Base-by-base conservation (phyloP, 768 basidiomycete genomes). In the Termitomyces sp. region DNA sequence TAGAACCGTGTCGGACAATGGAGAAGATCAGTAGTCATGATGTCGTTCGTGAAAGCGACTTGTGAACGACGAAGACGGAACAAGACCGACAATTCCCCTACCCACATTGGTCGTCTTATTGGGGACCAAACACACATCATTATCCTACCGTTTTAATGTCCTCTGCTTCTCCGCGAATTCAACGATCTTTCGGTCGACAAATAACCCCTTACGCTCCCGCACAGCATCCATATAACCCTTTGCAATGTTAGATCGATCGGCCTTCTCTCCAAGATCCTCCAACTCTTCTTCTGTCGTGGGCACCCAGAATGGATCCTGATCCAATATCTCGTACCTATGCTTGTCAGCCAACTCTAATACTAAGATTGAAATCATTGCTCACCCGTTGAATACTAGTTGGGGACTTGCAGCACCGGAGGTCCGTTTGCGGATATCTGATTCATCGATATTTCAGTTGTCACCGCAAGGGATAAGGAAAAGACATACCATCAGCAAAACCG, bases 331-430 rank as follows among this genome's bases (percentile, higher is more conserved):
- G 70, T 94, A 99, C 41, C 92, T 92, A 60, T 53, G 28, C 45
- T 55, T 68, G 26, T 37, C 55, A 54, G 47, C 38, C 1, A 9
- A 31, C 10, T 28, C 30, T 37, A 3, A 28, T 40, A 14, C 5
- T 15, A 12, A 48, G 11, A 55, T 28, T 11, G 5, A 2, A 28
- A 31, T 26, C 56, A 19, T 46, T 19, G 19, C 87, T 59, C 69
- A 91, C 86, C 96, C 97, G 71, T 86, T 90, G 74, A 99, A 99
- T 60, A 99, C 91, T 21, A 99, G 78, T 66, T 98, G 97, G 0
- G 97, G 97, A 62, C 91, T 96, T 0, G 97, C 97, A 4, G 96
- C 96, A 3, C 97, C 97, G 0, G 96, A 98, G 0, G 97, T 98
- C 30, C 89, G 80, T 66, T 94, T 98, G 43, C 96, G 86, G 62